Percentiles rank a stretch among this genome's conserved stretches.
Evolutionary conservation across 1,139 yeast genomes (phyloP).

Genomic region (Debaryomycetaceae sp.): DNA sequence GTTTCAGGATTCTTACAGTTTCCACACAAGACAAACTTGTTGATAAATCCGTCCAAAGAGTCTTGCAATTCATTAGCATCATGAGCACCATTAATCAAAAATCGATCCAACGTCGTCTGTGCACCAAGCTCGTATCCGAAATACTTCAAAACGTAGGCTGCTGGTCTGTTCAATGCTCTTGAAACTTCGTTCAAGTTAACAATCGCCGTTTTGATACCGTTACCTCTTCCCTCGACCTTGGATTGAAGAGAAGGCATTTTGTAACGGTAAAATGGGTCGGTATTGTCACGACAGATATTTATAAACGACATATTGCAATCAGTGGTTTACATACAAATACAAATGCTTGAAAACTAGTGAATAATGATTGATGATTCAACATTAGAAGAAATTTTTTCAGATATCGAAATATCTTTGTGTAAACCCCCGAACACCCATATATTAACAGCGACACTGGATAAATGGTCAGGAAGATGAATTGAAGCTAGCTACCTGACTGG

Average conservation of each 20-base stretch:
- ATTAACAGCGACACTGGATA: neutral
- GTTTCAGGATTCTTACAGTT: constrained; percentile 98
- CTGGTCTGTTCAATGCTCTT: constrained; percentile 90
- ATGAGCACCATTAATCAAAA: constrained; percentile 92
- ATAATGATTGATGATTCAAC: neutral
- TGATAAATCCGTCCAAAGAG: constrained; percentile 88
- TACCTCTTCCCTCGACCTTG: constrained; percentile 98
- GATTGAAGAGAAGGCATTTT: constrained; percentile 98
- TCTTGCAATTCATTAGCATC: constrained; percentile 90
- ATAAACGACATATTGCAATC: constrained; percentile 68
- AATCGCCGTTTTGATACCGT: constrained; percentile 96
- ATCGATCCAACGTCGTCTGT: constrained; percentile 81
- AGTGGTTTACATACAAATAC: neutral
- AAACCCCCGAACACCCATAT: neutral
- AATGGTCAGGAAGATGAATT: neutral
- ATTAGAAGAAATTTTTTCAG: neutral
- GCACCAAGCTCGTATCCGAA: constrained; percentile 98
- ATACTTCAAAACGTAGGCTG: constrained; percentile 85
- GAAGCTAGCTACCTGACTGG: constrained; percentile 19
- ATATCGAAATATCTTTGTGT: constrained; percentile 3
- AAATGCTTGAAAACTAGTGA: neutral
- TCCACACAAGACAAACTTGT: constrained; percentile 89
- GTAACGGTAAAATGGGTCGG: constrained; percentile 98
- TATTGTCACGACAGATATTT: constrained; percentile 94
- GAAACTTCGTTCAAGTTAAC: constrained; percentile 91